These are phyloP conservation scores for Termitomyces sp. DNA, from an alignment of 768 basidiomycete species.

Conservation along the genomic window DNA sequence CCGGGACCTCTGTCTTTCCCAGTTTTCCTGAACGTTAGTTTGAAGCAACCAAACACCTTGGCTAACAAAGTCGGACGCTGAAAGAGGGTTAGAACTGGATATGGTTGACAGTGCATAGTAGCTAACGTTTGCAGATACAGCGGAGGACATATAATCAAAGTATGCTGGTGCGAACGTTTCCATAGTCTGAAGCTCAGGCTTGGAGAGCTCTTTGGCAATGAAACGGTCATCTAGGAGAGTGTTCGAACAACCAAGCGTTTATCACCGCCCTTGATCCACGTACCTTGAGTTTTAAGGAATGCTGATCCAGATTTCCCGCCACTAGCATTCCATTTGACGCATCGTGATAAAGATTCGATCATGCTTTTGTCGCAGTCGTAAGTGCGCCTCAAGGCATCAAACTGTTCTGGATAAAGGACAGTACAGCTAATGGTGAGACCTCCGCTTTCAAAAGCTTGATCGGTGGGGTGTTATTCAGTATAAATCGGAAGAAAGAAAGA, in stretches of 20 bases:
- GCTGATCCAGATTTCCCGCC: conserved; percentile 97
- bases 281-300: conserved; percentile 93
- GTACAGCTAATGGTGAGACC: conserved; percentile 90
- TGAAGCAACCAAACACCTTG: conserved; percentile 96
- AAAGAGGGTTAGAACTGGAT: conserved; percentile 7
- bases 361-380: conserved; percentile 95
- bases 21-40: conserved; percentile 83
- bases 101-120: not conserved
- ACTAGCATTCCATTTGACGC: conserved; percentile 92
- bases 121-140: conserved; percentile 77
- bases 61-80: conserved; percentile 93
- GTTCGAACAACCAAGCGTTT: not conserved
- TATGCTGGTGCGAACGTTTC: conserved; percentile 96
- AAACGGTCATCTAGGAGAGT: conserved; percentile 82
- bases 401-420: conserved; percentile 94
- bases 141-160: conserved; percentile 97
- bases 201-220: conserved; percentile 94
- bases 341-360: conserved; percentile 88
- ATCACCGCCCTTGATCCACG: conserved; percentile 8
- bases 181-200: conserved; percentile 89
- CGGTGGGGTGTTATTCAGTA: not conserved
- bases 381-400: conserved; percentile 86
- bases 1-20: conserved; percentile 60
- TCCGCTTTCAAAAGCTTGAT: conserved; percentile 84
- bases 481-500: conserved; percentile 1